These are phyloP conservation scores for Aspergillus fructus DNA, from an alignment of 2,329 filamentous ascomycete genomes.

Conservation along the genomic window DNA sequence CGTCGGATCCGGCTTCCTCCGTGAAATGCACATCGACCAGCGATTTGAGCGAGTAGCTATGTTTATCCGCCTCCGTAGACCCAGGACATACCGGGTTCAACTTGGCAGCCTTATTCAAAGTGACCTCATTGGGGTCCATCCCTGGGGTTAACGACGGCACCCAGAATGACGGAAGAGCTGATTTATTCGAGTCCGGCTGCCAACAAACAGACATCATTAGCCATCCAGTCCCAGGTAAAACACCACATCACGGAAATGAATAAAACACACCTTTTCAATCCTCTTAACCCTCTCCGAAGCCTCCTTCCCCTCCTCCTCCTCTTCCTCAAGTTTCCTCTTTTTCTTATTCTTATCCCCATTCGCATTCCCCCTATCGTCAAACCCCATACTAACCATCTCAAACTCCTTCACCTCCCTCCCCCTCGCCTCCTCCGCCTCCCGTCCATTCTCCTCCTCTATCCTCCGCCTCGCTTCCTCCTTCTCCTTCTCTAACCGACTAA, in stretches of 20 bases:
- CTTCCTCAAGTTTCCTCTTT: conserved; percentile 28
- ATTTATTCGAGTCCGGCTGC: conserved; percentile 58
- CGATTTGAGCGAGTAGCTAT: conserved; percentile 74
- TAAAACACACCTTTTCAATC: conserved; percentile 27
- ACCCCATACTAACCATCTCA: conserved; percentile 77
- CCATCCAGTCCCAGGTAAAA: background rate
- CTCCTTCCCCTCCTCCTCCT: conserved; percentile 25
- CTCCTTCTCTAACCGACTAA: conserved; percentile 73
- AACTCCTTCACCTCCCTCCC: conserved; percentile 75
- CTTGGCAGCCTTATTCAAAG: conserved; percentile 63
- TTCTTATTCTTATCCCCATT: conserved; percentile 23
- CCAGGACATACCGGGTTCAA: conserved; percentile 73
- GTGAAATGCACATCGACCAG: conserved; percentile 76
- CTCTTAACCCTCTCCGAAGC: conserved; percentile 49
- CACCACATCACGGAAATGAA: background rate
- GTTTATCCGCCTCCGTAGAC: conserved; percentile 64
- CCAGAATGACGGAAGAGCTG: conserved; percentile 84
- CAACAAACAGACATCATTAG: conserved; percentile 1
- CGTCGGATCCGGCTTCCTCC: conserved; percentile 62
- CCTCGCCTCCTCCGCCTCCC: conserved; percentile 68
- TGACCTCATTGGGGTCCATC: conserved; percentile 56
- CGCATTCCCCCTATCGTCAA: conserved; percentile 25
- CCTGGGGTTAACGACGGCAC: conserved; percentile 78
- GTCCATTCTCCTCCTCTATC: conserved; percentile 57
- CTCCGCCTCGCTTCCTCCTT: conserved; percentile 63